These are phyloP conservation scores for Nepenthes gracilis DNA, from an alignment of 148 eudicot species.

Conservation along the genomic window DNA sequence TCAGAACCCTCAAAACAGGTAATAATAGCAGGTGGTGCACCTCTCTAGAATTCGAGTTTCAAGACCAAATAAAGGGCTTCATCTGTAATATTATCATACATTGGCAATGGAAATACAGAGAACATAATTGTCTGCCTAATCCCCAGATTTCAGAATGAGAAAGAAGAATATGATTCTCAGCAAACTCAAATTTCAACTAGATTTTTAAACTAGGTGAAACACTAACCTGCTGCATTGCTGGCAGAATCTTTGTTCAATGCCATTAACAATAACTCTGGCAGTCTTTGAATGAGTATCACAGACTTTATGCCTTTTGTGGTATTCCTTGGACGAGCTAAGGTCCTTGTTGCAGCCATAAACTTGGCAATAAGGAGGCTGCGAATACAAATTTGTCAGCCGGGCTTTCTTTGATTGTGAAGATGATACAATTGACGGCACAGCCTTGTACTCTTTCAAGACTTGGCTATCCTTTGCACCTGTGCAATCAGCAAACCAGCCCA, in stretches of 20 bases:
- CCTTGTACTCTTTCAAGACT: conserved; percentile 14
- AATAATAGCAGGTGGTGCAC: too few species aligned
- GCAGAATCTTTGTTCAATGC: conserved; percentile 83
- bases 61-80: too few species aligned
- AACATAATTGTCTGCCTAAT: too few species aligned
- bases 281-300: conserved; percentile 86
- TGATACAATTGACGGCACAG: conserved; percentile 23
- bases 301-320: conserved; percentile 81
- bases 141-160: background rate
- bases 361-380: conserved; percentile 46
- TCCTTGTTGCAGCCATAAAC: conserved; percentile 72
- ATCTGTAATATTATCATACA: too few species aligned
- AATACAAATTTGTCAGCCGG: conserved; percentile 21
- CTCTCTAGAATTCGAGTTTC: too few species aligned
- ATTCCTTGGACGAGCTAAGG: conserved; percentile 62
- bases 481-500: conserved; percentile 37
- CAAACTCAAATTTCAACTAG: background rate
- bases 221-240: conserved; percentile 98
- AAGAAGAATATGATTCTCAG: background rate
- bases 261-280: conserved; percentile 68
- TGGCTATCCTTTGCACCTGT: conserved; percentile 6
- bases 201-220: background rate
- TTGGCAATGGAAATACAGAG: too few species aligned
- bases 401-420: conserved; percentile 32
- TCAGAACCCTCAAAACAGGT: too few species aligned